These are phyloP conservation scores for Auriscalpium microsporum DNA, from an alignment of 768 basidiomycete species.

Conservation along the genomic window DNA sequence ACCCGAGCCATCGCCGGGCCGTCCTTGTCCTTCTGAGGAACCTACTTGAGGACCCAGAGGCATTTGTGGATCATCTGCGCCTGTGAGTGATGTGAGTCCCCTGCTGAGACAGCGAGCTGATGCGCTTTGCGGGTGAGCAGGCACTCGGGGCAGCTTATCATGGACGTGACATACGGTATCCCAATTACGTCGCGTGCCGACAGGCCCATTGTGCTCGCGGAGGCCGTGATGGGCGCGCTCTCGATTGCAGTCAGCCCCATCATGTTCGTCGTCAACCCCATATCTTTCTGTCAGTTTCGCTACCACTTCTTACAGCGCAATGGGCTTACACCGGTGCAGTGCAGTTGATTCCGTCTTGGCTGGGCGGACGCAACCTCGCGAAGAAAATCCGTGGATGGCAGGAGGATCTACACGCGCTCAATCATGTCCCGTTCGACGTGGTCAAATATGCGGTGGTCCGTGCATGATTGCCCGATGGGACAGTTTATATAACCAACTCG, in stretches of 20 bases:
- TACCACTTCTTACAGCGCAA: too few relatives aligned
- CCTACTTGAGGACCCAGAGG: background rate
- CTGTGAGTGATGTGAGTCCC: background rate
- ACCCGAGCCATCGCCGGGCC: background rate
- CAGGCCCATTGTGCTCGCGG: background rate
- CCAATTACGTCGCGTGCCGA: background rate
- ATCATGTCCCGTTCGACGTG: background rate
- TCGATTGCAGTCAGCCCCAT: background rate
- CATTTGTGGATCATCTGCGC: background rate
- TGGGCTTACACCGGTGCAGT: background rate
- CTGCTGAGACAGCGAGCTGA: too few relatives aligned
- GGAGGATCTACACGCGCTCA: background rate
- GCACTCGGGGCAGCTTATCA: background rate
- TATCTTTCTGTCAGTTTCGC: background rate
- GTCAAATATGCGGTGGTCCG: background rate
- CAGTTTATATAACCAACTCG: too few relatives aligned
- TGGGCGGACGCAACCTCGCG: background rate
- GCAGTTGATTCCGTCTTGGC: background rate
- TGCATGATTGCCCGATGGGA: too few relatives aligned
- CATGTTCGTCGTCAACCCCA: background rate
- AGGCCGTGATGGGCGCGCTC: background rate
- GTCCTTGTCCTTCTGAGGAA: background rate
- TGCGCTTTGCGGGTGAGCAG: background rate
- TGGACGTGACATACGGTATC: background rate
- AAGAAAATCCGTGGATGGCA: background rate